phyloP scores from a whole-genome alignment of 129 eudicot genomes.

The Logfia minima region DNA sequence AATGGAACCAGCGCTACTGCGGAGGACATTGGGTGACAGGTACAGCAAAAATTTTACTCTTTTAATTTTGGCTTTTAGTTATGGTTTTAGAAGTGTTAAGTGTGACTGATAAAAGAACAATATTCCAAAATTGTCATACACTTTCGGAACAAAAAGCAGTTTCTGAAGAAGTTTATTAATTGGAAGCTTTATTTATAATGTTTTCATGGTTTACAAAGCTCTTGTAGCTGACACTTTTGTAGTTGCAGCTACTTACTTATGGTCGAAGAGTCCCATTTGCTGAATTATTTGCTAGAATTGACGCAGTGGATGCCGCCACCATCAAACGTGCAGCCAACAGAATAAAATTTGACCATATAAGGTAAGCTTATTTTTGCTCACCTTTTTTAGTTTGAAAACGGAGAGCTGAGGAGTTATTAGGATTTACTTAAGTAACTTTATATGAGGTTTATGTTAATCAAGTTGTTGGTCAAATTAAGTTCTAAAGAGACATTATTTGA shows the following conservation, averaged over 20 bases:
- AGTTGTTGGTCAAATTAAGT: no score
- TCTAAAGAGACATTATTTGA: background rate
- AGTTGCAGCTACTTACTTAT: no score
- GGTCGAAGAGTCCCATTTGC: slow-evolving; percentile 50
- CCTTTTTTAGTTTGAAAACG: background rate
- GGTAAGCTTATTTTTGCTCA: slow-evolving; percentile 32
- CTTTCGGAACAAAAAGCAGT: slow-evolving; percentile 29
- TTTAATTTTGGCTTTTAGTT: background rate
- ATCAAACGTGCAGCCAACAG: slow-evolving; percentile 81
- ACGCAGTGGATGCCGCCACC: slow-evolving; percentile 74
- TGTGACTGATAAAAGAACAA: background rate
- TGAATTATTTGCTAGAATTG: slow-evolving; percentile 83
- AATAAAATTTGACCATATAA: slow-evolving; percentile 52
- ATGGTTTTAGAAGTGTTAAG: background rate
- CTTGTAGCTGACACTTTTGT: no score
- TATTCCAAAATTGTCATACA: background rate
- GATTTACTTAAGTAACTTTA: background rate
- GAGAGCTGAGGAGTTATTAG: background rate
- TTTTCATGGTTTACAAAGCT: no score
- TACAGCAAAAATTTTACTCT: background rate
- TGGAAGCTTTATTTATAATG: no score
- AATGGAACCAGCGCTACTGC: slow-evolving; percentile 34
- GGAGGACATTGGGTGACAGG: no score
- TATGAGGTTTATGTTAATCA: background rate
- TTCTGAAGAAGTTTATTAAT: no score